These are phyloP conservation scores for Zhuliangozyma parablackwelliae DNA, from an alignment of 1,139 yeast genomes.

Conservation along the genomic window DNA sequence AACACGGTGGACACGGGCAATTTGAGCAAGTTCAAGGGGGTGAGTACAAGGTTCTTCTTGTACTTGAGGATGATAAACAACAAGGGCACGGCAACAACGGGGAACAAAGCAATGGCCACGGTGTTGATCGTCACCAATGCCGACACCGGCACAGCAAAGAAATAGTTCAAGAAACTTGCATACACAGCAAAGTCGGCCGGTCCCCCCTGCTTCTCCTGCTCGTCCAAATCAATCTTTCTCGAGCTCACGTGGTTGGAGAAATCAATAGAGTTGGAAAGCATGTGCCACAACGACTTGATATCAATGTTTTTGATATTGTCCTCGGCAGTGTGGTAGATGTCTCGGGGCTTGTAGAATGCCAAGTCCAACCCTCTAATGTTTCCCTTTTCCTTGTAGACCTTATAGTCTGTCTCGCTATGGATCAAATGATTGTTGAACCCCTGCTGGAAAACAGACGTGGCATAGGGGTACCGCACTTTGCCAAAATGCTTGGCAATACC, in stretches of 20 bases:
- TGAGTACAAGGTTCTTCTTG: constrained; percentile 48
- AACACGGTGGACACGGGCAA: constrained; percentile 52
- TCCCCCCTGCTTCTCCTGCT: constrained; percentile 4
- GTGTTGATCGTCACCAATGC: constrained; percentile 46
- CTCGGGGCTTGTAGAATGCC: constrained; percentile 60
- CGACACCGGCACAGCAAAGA: constrained; percentile 51
- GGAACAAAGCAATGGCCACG: constrained; percentile 48
- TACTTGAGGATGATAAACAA: constrained; percentile 42
- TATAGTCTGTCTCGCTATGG: constrained; percentile 81
- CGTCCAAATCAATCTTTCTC: constrained; percentile 35
- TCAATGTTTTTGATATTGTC: constrained; percentile 68
- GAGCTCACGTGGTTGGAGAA: constrained; percentile 40
- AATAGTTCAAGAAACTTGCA: constrained; percentile 58
- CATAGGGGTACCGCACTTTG: constrained; percentile 67
- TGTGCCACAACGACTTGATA: constrained; percentile 71
- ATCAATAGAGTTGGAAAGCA: constrained; percentile 70
- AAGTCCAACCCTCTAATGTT: constrained; percentile 74
- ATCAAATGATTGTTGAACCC: constrained; percentile 74
- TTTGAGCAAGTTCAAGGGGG: constrained; percentile 37
- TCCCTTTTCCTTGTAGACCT: constrained; percentile 62
- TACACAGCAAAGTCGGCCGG: constrained; percentile 48
- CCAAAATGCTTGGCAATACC: constrained; percentile 48
- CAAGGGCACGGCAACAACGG: constrained; percentile 48
- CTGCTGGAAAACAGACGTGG: constrained; percentile 73
- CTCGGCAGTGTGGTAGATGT: constrained; percentile 72